Percentiles rank a stretch among this genome's conserved stretches.
Conservation (phyloP, 1,284 basidiomycete genomes). For the Cryptococcus sp. region DNA sequence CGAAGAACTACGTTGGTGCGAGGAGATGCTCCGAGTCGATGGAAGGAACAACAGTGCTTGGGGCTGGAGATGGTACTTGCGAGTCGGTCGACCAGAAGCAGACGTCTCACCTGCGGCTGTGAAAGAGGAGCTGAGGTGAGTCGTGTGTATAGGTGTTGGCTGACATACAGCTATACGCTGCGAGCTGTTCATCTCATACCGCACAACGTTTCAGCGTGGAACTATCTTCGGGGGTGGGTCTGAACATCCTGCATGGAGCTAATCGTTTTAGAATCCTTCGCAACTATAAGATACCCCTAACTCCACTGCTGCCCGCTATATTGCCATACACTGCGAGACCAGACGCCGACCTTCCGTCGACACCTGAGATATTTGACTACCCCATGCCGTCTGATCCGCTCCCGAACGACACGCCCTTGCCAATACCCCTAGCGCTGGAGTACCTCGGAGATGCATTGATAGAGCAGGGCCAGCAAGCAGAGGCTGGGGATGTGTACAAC, state of each 20-base stretch:
- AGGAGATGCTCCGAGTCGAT: slow-evolving; percentile 73
- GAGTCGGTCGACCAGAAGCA: slow-evolving; percentile 68
- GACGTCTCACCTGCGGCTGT: slow-evolving; percentile 38
- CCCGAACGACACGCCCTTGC: slow-evolving; percentile 67
- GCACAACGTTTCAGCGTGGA: slow-evolving; percentile 92
- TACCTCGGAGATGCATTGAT: slow-evolving; percentile 79
- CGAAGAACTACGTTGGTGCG: slow-evolving; percentile 74
- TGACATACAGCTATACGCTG: slow-evolving; percentile 61
- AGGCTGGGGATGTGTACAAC: slow-evolving; percentile 66
- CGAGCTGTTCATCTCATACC: slow-evolving; percentile 80
- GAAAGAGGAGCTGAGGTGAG: slow-evolving; percentile 71
- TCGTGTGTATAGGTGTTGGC: slow-evolving; percentile 7
- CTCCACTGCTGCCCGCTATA: slow-evolving; percentile 64
- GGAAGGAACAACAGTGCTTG: slow-evolving; percentile 96
- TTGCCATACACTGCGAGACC: slow-evolving; percentile 61
- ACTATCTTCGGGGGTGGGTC: slow-evolving; percentile 74
- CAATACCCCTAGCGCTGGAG: slow-evolving; percentile 75
- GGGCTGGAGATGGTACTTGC: slow-evolving; percentile 95
- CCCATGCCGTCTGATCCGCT: slow-evolving; percentile 35
- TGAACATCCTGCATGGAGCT: background rate
- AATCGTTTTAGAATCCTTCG: slow-evolving; percentile 59
- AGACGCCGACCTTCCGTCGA: background rate
- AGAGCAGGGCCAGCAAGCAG: slow-evolving; percentile 58
- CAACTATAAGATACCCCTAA: slow-evolving; percentile 58
- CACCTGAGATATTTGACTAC: slow-evolving; percentile 5